Conservation (phyloP, 345 rosid genomes). For the Eucalyptus melliodora region DNA sequence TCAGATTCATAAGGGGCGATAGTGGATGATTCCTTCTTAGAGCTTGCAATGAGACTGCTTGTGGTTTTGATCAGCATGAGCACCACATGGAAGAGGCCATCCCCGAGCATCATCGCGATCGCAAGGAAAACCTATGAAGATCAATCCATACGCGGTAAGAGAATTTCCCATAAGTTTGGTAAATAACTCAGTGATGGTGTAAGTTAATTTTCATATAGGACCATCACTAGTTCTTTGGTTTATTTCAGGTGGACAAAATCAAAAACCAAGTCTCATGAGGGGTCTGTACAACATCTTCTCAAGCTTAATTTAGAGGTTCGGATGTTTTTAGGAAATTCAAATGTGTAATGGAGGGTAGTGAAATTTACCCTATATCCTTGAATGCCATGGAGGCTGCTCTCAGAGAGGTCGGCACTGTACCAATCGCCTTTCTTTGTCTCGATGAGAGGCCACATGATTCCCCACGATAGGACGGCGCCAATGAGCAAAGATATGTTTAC, state of each 20-base stretch:
- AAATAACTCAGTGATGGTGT: neutral
- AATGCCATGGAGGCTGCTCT: slow-evolving; percentile 60
- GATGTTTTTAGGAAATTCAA: neutral
- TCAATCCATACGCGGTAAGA: neutral
- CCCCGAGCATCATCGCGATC: slow-evolving; percentile 87
- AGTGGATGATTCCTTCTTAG: neutral
- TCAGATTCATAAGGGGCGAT: neutral
- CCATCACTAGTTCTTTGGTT: neutral
- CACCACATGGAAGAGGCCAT: slow-evolving; percentile 63
- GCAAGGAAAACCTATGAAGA: slow-evolving; percentile 47
- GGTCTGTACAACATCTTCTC: neutral
- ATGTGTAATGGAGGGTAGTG: neutral
- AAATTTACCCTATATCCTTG: slow-evolving; percentile 60
- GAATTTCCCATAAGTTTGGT: neutral
- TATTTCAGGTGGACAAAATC: neutral
- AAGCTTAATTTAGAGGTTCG: neutral
- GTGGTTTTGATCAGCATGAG: slow-evolving; percentile 40
- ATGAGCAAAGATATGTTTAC: slow-evolving; percentile 68
- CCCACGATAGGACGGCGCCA: slow-evolving; percentile 84
- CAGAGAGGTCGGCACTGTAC: slow-evolving; percentile 33
- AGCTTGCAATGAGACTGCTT: slow-evolving; percentile 8
- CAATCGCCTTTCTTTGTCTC: slow-evolving; percentile 57
- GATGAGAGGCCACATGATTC: slow-evolving; percentile 76
- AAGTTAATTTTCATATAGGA: neutral
- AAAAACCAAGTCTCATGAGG: neutral